Evolutionary conservation across 345 rosid genomes (phyloP).

Genomic region (Pelargonium nanum): DNA sequence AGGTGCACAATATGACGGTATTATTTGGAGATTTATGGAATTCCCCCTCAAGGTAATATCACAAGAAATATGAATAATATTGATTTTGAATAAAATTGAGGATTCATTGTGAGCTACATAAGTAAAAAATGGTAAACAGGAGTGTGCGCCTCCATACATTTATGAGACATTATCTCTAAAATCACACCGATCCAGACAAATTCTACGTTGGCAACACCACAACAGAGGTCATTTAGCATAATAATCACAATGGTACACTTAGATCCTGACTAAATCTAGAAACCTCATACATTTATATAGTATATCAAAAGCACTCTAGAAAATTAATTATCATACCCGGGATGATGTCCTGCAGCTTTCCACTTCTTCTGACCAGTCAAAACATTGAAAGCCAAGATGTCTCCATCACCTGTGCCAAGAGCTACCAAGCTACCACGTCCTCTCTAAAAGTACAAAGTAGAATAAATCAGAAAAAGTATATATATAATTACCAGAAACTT

Average conservation of each 20-base stretch:
- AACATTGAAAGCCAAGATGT: slow-evolving; percentile 28
- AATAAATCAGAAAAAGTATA: slow-evolving; percentile 6
- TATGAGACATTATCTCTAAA: too few relatives aligned
- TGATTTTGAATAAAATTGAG: too few relatives aligned
- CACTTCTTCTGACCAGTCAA: slow-evolving; percentile 27
- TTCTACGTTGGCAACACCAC: too few relatives aligned
- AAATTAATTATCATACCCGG: slow-evolving; percentile 10
- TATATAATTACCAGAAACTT: background rate
- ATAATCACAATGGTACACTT: background rate
- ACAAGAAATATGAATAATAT: too few relatives aligned
- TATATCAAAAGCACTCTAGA: background rate
- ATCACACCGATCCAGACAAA: too few relatives aligned
- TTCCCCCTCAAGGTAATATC: too few relatives aligned
- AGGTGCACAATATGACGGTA: background rate
- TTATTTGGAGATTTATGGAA: background rate
- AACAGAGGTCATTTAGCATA: too few relatives aligned
- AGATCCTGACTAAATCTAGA: background rate
- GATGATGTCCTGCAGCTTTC: slow-evolving; percentile 18
- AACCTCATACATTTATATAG: background rate
- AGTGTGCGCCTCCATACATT: too few relatives aligned
- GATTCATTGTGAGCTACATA: too few relatives aligned
- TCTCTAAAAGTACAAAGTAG: slow-evolving; percentile 15
- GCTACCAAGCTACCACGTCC: slow-evolving; percentile 22
- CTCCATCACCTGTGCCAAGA: slow-evolving; percentile 34
- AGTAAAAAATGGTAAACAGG: too few relatives aligned